Base-by-base conservation (phyloP, 2,329 filamentous ascomycete species). In the Graphilbum sp. region DNA sequence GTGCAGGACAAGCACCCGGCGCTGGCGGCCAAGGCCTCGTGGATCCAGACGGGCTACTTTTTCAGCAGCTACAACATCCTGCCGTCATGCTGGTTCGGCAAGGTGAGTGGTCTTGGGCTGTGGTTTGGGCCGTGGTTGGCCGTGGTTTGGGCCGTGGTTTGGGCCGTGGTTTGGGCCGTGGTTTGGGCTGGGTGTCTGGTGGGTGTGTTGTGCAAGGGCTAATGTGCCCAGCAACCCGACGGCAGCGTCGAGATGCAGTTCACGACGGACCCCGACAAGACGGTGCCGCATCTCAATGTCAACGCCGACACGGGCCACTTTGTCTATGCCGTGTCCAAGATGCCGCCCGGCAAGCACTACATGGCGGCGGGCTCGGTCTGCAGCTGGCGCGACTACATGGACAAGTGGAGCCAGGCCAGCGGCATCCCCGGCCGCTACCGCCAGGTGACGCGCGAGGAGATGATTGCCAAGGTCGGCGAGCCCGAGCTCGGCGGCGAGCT, bases 1-100 rank as follows among this genome's bases (percentile, higher is more conserved):
- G 62, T 67, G 4, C 43, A 52, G 9, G 54, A 55, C 3, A 59
- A 48, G 5, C 57, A 67, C 43, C 61, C 63, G 0, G 47, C 45
- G 5, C 48, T 72, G 24, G 62, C 61, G 7, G 51, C 49, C 37
- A 71, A 69, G 51, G 65, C 64, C 58, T 65, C 60, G 6, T 67
- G 60, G 49, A 60, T 68, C 18, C 63, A 68, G 9, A 68, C 63
- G 0, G 65, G 65, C 0, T 67, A 48, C 45, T 67, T 67, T 39
- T 64, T 50, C 32, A 62, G 56, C 0, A 69, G 65, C 44, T 64
- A 65, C 49, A 54, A 54, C 2, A 58, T 69, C 24, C 46, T 66
- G 11, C 63, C 64, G 0, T 44, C 56, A 13, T 58, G 59, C 0
- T 71, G 67, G 41, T 58, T 70, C 23, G 45, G 44, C 16, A 67